Evolutionary conservation across 2,329 filamentous ascomycete genomes (phyloP), one percentile per base, ranked within the genome.

Genomic region (Coleophoma cylindrospora): DNA sequence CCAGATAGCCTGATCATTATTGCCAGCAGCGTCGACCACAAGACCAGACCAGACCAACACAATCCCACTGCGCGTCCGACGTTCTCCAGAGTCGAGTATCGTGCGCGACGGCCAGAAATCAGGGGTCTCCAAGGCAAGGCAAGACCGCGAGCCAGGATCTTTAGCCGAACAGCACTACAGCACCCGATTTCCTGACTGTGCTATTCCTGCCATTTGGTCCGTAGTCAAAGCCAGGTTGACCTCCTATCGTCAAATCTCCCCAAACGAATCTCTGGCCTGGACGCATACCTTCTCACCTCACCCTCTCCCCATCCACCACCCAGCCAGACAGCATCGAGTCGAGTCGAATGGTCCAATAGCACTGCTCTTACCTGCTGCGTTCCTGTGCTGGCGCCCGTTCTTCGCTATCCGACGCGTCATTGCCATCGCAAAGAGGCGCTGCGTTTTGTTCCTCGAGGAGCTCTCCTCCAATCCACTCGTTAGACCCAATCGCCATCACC

Each of bases 381-480:
- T 48, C 41, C 43, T 22, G 51, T 57, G 59, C 55, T 47, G 53
- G 56, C 53, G 54, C 45, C 54, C 47, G 27, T 40, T 52, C 46
- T 47, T 38, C 32, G 19, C 45, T 32, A 34, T 53, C 52, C 45
- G 54, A 60, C 61, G 58, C 61, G 58, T 63, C 57, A 63, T 58
- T 56, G 51, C 57, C 59, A 44, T 22, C 14, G 40, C 15, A 44
- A 27, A 52, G 19, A 49, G 49, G 48, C 53, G 50, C 54, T 27
- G 27, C 27, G 2, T 27, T 27, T 57, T 50, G 50, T 57, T 54
- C 50, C 47, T 57, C 53, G 56, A 63, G 62, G 61, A 58, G 53
- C 56, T 57, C 55, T 61, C 53, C 53, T 63, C 62, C 57, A 11
- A 60, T 60, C 55, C 62, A 53, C 59, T 64, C 61, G 61, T 64